Base-by-base conservation (phyloP, 2,329 filamentous ascomycete genomes). In the Colletotrichum sp. region DNA sequence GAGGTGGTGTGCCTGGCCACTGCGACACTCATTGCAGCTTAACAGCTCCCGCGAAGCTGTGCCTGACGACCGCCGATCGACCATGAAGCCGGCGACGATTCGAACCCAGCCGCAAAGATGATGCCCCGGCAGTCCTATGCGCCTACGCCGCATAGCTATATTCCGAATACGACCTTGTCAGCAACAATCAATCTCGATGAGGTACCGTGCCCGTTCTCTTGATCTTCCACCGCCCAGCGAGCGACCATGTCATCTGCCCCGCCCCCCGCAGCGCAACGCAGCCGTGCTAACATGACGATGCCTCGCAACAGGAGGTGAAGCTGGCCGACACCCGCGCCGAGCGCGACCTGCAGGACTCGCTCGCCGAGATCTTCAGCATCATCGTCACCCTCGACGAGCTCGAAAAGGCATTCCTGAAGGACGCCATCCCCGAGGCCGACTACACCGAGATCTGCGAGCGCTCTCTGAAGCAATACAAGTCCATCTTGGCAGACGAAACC, bases 311-410 rank as follows among this genome's bases (percentile, higher is more conserved):
- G 94, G 97, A 99, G 89, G 96, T 98, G 80, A 98, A 98, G 86
- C 91, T 99, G 76, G 93, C 95, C 66, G 93, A 95, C 52, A 98
- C 94, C 27, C 93, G 95, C 79, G 94, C 95, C 55, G 96, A 99
- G 86, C 93, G 96, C 77, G 96, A 99, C 83, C 89, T 99, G 2
- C 95, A 98, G 84, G 97, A 99, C 82, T 99, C 97, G 2, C 92
- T 99, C 16, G 97, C 96, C 71, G 97, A 99, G 86, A 93, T 99
- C 29, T 99, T 99, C 86, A 98, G 96, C 86, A 99, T 99, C 79
- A 96, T 99, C 49, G 92, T 98, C 77, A 99, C 97, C 0, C 89
- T 99, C 5, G 97, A 99, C 83, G 96, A 98, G 78, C 91, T 99
- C 3, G 97, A 99, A 82, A 98, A 98, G 84, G 98, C 96, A 1